Evolutionary conservation across 257 asterid genomes (phyloP).

Genomic region (Solanum clarkiae): DNA sequence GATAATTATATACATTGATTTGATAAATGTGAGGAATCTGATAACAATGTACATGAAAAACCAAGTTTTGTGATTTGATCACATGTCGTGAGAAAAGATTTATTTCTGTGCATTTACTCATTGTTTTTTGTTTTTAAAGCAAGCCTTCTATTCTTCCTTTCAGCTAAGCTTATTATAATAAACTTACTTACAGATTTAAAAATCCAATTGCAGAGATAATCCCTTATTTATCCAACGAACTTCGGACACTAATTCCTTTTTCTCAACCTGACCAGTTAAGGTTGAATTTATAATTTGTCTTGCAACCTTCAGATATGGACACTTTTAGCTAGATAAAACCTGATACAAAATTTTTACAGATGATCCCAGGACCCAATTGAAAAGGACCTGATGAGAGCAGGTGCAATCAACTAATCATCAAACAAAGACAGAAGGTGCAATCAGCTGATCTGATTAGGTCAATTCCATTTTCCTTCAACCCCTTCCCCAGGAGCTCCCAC

Average conservation of each 20-base stretch:
- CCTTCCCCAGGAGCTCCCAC: no score
- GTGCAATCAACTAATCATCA: not conserved
- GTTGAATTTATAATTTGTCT: not conserved
- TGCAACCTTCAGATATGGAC: not conserved
- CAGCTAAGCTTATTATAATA: not conserved
- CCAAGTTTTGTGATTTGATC: not conserved
- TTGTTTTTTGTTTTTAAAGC: not conserved
- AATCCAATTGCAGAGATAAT: not conserved
- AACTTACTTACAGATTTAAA: not conserved
- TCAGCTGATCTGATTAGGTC: not conserved
- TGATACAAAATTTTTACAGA: not conserved
- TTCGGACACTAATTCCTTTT: not conserved
- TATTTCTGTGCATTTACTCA: not conserved
- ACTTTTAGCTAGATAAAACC: not conserved
- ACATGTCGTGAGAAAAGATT: not conserved
- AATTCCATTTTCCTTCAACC: no score
- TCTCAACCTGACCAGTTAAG: not conserved
- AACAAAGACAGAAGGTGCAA: not conserved
- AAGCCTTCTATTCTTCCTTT: not conserved
- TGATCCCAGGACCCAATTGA: not conserved
- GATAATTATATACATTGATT: not conserved
- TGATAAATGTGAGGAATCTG: not conserved
- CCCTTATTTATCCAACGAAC: not conserved
- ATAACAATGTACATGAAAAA: not conserved
- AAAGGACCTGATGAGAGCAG: not conserved